Conservation (phyloP, 306 rosid genomes). For the Calophaca sinica region DNA sequence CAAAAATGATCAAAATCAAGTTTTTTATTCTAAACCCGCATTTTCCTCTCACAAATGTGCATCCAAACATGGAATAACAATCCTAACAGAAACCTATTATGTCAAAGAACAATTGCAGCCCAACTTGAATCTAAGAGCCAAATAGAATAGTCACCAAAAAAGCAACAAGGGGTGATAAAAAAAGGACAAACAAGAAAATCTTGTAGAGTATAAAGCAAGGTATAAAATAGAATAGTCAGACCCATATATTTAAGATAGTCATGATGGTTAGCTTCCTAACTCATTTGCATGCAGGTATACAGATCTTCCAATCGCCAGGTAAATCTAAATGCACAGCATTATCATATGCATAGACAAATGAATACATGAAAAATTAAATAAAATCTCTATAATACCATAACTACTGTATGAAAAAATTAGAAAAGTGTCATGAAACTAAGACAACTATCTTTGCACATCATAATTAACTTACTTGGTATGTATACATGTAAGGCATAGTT, state of each 20-base stretch:
- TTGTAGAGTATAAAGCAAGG: too few species aligned
- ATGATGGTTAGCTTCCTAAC: slow-evolving; percentile 7
- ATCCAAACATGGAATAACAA: background rate
- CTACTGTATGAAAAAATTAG: background rate
- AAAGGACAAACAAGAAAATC: background rate
- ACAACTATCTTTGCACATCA: slow-evolving; percentile 4
- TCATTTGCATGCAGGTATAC: background rate
- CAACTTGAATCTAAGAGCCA: too few species aligned
- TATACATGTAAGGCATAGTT: slow-evolving; percentile 84
- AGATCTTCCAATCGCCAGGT: background rate
- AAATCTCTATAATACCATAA: slow-evolving; percentile 8
- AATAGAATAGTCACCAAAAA: background rate
- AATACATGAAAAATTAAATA: slow-evolving; percentile 16
- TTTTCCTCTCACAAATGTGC: slow-evolving; percentile 2
- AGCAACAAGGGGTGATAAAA: background rate
- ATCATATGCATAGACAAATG: slow-evolving; percentile 16
- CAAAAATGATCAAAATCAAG: background rate
- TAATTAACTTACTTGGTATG: slow-evolving; percentile 71
- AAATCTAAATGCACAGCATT: slow-evolving; percentile 7
- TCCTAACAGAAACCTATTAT: background rate
- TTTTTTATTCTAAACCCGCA: background rate
- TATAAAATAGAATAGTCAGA: too few species aligned
- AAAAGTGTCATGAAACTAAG: background rate
- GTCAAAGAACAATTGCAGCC: too few species aligned
- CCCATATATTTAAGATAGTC: too few species aligned